A percentile compares a stretch with the other conserved stretches of the same genome.
Conservation (phyloP, 225 moss, liverwort and hornwort species). For the Polytrichum commune region DNA sequence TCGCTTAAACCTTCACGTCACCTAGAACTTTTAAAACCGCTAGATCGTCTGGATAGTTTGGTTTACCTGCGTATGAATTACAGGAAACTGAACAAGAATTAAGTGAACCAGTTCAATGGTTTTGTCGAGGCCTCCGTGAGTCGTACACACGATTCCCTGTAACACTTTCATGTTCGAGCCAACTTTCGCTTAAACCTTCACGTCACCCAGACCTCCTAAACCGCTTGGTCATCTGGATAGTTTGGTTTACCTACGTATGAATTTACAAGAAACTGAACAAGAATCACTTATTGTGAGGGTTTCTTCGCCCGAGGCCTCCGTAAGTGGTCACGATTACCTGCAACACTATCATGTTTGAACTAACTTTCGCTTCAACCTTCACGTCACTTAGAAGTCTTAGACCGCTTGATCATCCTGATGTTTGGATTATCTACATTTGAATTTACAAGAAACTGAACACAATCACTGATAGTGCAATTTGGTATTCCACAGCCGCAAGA, state of each 20-base stretch:
- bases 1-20: background rate
- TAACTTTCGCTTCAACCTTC: no score
- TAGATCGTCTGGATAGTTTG: background rate
- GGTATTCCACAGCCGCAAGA: slow-evolving; percentile 45
- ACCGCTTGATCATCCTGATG: no score
- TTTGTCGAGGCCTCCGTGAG: slow-evolving; percentile 4
- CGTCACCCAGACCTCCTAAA: no score
- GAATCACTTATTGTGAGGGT: background rate
- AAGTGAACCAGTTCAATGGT: background rate
- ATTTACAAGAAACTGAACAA: background rate
- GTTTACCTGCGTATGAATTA: background rate
- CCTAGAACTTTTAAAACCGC: background rate
- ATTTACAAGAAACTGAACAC: no score
- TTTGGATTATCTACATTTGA: no score
- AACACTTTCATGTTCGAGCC: no score
- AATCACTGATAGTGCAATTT: slow-evolving; percentile 8
- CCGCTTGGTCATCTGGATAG: no score
- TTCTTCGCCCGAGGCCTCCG: background rate
- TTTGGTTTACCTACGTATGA: no score
- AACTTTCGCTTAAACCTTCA: no score
- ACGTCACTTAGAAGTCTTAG: no score
- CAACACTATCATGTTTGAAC: no score
- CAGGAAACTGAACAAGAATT: background rate
- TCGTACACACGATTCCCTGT: background rate
- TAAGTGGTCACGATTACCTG: background rate